phyloP scores from a whole-genome alignment of 768 basidiomycete genomes.

The Fomitopsis serialis region DNA sequence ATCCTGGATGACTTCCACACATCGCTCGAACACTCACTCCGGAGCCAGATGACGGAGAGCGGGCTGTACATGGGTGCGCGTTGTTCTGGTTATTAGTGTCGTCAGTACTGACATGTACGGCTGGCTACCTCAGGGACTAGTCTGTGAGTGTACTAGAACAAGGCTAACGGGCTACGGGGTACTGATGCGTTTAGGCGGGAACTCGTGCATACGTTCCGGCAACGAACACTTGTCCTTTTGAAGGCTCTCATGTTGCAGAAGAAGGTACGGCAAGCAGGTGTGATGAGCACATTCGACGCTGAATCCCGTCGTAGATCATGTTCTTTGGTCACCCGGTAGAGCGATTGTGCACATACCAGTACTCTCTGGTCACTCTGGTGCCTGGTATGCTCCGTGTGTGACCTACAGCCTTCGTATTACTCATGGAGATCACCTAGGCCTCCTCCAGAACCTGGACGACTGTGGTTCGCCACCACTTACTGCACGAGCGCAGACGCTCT shows the following conservation, averaged over 20 bases:
- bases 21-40: conserved; percentile 71
- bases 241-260: conserved; percentile 94
- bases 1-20: conserved; percentile 87
- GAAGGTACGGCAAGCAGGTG: conserved; percentile 47
- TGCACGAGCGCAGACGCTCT: conserved; percentile 52
- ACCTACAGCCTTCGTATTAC: neutral
- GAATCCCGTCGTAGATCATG: conserved; percentile 64
- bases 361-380: conserved; percentile 89
- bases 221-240: conserved; percentile 84
- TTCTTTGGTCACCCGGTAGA: conserved; percentile 97
- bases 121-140: conserved; percentile 49
- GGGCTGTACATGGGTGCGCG: conserved; percentile 89
- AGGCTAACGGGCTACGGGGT: neutral
- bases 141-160: conserved; percentile 37
- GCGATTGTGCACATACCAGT: conserved; percentile 93
- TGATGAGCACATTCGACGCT: conserved; percentile 5
- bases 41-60: conserved; percentile 83
- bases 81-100: neutral
- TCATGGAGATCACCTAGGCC: conserved; percentile 40
- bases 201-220: conserved; percentile 88
- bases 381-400: conserved; percentile 51
- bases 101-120: conserved; percentile 4
- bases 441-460: conserved; percentile 86
- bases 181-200: conserved; percentile 61
- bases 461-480: conserved; percentile 83